Evolutionary conservation across 768 basidiomycete species (phyloP).

Genomic region (Steccherinum ochraceum): DNA sequence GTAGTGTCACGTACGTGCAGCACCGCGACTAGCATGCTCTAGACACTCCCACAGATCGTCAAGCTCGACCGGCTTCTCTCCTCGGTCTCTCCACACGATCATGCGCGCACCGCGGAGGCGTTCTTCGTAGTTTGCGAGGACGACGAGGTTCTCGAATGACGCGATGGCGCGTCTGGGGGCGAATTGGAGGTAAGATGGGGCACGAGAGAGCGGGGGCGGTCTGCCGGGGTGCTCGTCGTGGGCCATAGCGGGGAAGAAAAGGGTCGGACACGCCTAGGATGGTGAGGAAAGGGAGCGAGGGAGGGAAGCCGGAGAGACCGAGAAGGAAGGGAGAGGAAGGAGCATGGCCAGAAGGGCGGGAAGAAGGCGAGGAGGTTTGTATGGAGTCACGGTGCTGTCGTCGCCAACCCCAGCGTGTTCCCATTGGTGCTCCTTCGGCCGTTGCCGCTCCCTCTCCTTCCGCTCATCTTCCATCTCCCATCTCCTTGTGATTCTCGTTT

Average conservation of each 20-base stretch:
- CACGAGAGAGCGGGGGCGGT: conserved; percentile 12
- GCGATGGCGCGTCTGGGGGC: conserved; percentile 54
- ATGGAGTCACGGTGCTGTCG: no score
- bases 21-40: conserved; percentile 65
- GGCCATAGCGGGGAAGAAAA: background rate
- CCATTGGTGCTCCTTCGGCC: no score
- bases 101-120: conserved; percentile 64
- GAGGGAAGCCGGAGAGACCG: no score
- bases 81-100: conserved; percentile 77
- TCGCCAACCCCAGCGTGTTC: no score
- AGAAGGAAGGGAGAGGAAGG: no score
- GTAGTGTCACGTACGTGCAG: conserved; percentile 51
- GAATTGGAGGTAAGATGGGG: conserved; percentile 39
- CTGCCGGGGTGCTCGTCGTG: background rate
- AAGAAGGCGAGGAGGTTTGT: no score
- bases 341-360: no score
- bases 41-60: conserved; percentile 57
- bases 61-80: conserved; percentile 69
- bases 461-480: no score
- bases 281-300: no score
- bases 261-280: no score
- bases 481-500: no score
- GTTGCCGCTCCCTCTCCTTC: no score
- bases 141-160: conserved; percentile 81
- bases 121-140: conserved; percentile 80